Conservation (phyloP, 1,284 basidiomycete species). For the Polyporus tsugae region DNA sequence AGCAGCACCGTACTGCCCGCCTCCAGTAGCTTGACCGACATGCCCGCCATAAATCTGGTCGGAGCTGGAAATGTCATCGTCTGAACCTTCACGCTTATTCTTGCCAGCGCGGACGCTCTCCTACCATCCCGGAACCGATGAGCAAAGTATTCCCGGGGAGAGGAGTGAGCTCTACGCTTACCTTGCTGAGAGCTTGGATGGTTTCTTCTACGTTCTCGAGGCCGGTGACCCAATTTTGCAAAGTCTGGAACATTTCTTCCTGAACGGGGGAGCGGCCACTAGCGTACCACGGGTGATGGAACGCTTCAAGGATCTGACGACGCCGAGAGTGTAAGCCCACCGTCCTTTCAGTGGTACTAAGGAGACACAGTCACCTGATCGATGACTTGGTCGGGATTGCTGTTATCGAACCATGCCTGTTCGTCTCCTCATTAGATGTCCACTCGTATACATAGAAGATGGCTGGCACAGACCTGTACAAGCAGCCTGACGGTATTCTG, state of each 20-base stretch:
- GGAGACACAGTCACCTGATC: constrained; percentile 47
- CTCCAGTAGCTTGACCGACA: constrained; percentile 23
- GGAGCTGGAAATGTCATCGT: constrained; percentile 42
- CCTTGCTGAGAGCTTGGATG: constrained; percentile 60
- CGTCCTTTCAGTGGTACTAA: neutral
- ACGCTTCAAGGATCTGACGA: constrained; percentile 65
- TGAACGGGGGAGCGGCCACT: constrained; percentile 67
- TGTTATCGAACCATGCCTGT: constrained; percentile 63
- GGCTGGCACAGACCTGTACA: constrained; percentile 56
- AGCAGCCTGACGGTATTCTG: constrained; percentile 67
- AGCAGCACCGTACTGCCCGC: constrained; percentile 19
- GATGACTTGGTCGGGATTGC: constrained; percentile 58
- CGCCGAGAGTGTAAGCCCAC: neutral
- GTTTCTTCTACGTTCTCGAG: constrained; percentile 53
- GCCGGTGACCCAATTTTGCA: constrained; percentile 67
- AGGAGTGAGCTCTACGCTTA: constrained; percentile 26
- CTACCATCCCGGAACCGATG: constrained; percentile 22
- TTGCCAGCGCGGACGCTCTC: constrained; percentile 45
- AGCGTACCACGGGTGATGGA: constrained; percentile 77
- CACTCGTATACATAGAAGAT: neutral
- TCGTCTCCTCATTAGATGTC: neutral
- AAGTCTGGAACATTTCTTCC: constrained; percentile 65
- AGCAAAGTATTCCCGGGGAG: neutral
- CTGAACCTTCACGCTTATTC: constrained; percentile 49
- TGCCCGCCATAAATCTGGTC: constrained; percentile 34